Base-by-base conservation (phyloP, 176 grass and related monocot genomes). In the Zea luxurians region DNA sequence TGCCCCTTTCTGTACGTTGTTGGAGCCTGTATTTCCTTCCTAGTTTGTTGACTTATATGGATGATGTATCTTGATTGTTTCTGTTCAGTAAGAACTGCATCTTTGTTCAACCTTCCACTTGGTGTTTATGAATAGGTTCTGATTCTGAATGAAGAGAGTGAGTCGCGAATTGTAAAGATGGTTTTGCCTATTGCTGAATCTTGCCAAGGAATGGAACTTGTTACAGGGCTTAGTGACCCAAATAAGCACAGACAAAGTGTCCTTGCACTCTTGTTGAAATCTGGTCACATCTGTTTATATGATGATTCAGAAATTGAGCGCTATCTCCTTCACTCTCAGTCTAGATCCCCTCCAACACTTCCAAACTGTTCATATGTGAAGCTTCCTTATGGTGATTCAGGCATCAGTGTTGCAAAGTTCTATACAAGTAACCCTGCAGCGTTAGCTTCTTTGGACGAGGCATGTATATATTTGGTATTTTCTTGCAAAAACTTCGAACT, bases 271-370 rank as follows among this genome's bases (percentile, higher is more conserved):
- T 91, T 99, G 81, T 80, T 93, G 82, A 95, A 92, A 86, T 95
- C 96, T 66, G 90, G 96, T 70, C 72, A 79, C 35, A 80, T 99
- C 0, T 95, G 71, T 75, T 87, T 99, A 74, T 94, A 87, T 37
- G 90, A 99, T 85, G 92, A 99, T 89, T 95, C 81, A 74, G 90
- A 92, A 77, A 95, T 95, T 67, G 90, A 93, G 75, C 83, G 71
- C 4, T 95, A 91, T 66, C 83, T 99, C 60, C 70, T 88, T 68
- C 83, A 95, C 49, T 92, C 80, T 42, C 96, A 99, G 74, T 89
- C 85, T 75, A 95, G 89, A 83, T 90, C 91, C 68, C 50, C 83
- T 74, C 72, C 86, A 90, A 85, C 86, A 64, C 75, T 95, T 75
- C 96, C 96, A 11, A 95, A 78, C 38, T 66, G 85, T 74, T 87